A percentile compares a stretch with the other conserved stretches of the same genome.
Evolutionary conservation across 306 rosid species (phyloP).

Genomic region (Trichosanthes truncata): DNA sequence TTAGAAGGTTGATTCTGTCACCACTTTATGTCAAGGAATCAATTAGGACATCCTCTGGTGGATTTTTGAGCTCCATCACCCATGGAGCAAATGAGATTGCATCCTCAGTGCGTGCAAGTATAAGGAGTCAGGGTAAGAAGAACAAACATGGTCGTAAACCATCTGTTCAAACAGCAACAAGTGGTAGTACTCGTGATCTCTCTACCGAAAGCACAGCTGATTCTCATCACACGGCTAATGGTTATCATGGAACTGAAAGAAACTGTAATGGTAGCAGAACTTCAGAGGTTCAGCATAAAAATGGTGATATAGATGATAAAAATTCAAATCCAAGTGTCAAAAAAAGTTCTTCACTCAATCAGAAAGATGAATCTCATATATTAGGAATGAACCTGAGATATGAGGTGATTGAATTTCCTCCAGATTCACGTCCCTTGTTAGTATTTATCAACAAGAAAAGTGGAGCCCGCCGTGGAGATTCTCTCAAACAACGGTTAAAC

Average conservation of each 20-base stretch:
- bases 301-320: slow-evolving; percentile 41
- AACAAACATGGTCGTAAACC: slow-evolving; percentile 60
- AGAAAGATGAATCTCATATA: slow-evolving; percentile 53
- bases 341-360: slow-evolving; percentile 43
- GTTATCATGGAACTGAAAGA: slow-evolving; percentile 53
- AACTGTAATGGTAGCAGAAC: slow-evolving; percentile 30
- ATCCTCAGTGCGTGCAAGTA: slow-evolving; percentile 82
- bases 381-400: slow-evolving; percentile 54
- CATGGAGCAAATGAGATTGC: slow-evolving; percentile 99
- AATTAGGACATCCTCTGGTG: slow-evolving; percentile 40
- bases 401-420: slow-evolving; percentile 70
- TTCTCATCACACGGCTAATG: slow-evolving; percentile 40
- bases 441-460: slow-evolving; percentile 97
- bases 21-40: slow-evolving; percentile 74
- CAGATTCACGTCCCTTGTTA: slow-evolving; percentile 86
- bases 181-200: slow-evolving; percentile 42
- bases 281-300: slow-evolving; percentile 48
- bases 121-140: slow-evolving; percentile 74
- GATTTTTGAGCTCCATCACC: slow-evolving; percentile 83
- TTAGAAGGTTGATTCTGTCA: slow-evolving; percentile 76
- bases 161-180: slow-evolving; percentile 47
- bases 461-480: slow-evolving; percentile 98
- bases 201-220: slow-evolving; percentile 71
- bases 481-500: slow-evolving; percentile 70
- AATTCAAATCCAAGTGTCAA: slow-evolving; percentile 35